phyloP scores from a whole-genome alignment of 2,329 filamentous ascomycete species.

The Botrytis aclada region DNA sequence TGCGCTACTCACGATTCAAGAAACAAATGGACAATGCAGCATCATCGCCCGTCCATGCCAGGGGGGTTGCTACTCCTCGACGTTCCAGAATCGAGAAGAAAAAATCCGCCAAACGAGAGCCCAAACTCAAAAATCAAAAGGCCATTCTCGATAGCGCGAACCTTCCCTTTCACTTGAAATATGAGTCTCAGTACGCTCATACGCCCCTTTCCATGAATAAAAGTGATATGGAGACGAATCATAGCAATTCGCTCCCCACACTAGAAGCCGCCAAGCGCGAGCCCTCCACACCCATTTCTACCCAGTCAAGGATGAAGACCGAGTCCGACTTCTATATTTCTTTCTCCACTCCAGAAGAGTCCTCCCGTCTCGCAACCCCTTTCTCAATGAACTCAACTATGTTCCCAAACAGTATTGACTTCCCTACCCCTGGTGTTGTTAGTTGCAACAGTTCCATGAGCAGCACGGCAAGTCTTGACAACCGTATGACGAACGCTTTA shows the following conservation, averaged over 20 bases:
- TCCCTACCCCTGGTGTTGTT: neutral
- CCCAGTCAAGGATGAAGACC: neutral
- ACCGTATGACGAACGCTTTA: neutral
- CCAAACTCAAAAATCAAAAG: conserved; percentile 8
- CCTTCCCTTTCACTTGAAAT: neutral
- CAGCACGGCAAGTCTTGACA: neutral
- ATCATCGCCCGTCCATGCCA: conserved; percentile 23
- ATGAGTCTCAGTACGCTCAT: neutral
- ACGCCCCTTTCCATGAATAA: neutral
- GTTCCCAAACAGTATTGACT: neutral
- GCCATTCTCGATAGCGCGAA: neutral
- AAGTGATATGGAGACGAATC: neutral
- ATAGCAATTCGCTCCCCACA: neutral
- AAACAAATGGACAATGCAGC: conserved; percentile 49
- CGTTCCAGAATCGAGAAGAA: conserved; percentile 31
- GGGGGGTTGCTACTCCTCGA: conserved; percentile 21
- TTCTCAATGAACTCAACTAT: neutral
- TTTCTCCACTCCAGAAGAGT: neutral
- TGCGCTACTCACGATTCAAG: conserved; percentile 54
- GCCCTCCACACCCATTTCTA: neutral
- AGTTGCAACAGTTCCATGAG: neutral
- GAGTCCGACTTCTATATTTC: neutral
- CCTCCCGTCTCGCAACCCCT: neutral
- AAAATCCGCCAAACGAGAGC: neutral
- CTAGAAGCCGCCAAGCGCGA: neutral